Evolutionary conservation across 208 protist genomes (phyloP), one percentile per base, ranked within the genome.

Genomic region (Trypanosoma vivax): DNA sequence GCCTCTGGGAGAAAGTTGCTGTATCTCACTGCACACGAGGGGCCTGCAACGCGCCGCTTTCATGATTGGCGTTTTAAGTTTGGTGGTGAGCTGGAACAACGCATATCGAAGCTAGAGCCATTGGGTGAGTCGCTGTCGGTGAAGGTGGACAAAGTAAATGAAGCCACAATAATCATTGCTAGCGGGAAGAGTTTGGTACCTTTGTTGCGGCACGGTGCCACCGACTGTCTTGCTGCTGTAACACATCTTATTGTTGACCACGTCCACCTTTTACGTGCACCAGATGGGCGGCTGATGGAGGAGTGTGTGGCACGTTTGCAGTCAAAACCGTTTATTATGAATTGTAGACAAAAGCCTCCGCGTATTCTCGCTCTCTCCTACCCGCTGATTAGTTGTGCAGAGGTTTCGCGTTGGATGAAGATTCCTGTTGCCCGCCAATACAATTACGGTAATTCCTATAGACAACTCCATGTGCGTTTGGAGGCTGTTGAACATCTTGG

Each of bases 61-160:
- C 23, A 87, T 47, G 77, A 91, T 25, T 94, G 87, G 83, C 57
- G 67, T 29, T 82, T 75, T 65, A 90, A 89, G 58, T 90, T 94
- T 50, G 79, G 70, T 29, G 77, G 85, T 43, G 55, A 71, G 18
- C 66, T 94, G 24, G 40, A 82, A 41, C 74, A 80, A 56, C 58
- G 55, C 1, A 83, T 94, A 24, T 65, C 68, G 31, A 60, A 69
- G 30, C 60, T 94, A 9, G 43, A 57, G 14, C 47, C 50, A 13
- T 48, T 50, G 39, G 56, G 49, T n/a, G 55, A 60, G 21, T 41
- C 33, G 13, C 30, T 57, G 18, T 14, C 30, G 14, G 24, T 10
- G 3, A 69, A 58, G 30, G 34, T 43, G 14, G 50, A 72, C 49
- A 50, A 76, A 23, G 27, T 68, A 0, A 24, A 19, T 33, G n/a